phyloP scores from a whole-genome alignment of 1,284 basidiomycete species.

The Apiotrichum gracile region DNA sequence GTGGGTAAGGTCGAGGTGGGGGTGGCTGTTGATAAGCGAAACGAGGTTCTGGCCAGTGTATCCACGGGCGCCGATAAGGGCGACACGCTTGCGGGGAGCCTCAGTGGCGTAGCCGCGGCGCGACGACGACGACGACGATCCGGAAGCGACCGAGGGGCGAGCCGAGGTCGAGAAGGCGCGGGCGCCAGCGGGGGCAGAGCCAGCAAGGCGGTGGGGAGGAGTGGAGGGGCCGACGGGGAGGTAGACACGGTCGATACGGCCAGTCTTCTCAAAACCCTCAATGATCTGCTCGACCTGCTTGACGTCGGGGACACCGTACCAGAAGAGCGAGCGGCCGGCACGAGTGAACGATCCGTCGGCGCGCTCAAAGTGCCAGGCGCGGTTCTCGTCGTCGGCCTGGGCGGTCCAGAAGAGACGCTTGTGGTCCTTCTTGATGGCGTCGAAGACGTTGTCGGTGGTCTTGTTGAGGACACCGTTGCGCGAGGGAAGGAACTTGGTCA shows the following conservation, averaged over 20 bases:
- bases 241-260: constrained; percentile 78
- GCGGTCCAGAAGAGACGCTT: constrained; percentile 94
- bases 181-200: constrained; percentile 46
- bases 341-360: constrained; percentile 97
- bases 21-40: constrained; percentile 75
- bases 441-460: constrained; percentile 96
- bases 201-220: constrained; percentile 55
- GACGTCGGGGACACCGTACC: constrained; percentile 92
- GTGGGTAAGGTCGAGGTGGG: constrained; percentile 80
- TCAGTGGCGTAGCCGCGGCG: constrained; percentile 50
- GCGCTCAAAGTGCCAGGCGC: constrained; percentile 97
- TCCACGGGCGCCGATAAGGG: constrained; percentile 85
- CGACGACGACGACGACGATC: constrained; percentile 35
- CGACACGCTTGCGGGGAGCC: constrained; percentile 77
- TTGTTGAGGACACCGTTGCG: constrained; percentile 86
- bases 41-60: constrained; percentile 93
- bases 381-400: constrained; percentile 88
- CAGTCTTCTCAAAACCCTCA: constrained; percentile 74
- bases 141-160: constrained; percentile 51
- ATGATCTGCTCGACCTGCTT: constrained; percentile 85
- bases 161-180: constrained; percentile 71
- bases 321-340: constrained; percentile 85
- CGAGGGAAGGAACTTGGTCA: constrained; percentile 86
- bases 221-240: constrained; percentile 82
- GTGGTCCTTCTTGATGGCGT: constrained; percentile 90